These are phyloP conservation scores for Brassica rapa DNA, from an alignment of 345 rosid genomes.

Conservation along the genomic window DNA sequence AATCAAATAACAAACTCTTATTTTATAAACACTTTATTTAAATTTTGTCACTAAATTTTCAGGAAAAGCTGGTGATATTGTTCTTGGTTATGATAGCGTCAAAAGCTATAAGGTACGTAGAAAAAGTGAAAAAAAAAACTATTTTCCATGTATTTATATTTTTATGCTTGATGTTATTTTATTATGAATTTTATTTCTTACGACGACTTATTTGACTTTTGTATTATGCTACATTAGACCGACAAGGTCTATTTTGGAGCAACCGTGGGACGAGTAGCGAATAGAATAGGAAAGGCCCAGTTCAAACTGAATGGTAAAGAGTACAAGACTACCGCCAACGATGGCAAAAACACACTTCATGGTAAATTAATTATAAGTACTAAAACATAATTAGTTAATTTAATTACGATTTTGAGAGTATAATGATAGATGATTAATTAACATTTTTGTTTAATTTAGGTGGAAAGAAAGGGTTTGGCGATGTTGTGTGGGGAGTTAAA, in stretches of 20 bases:
- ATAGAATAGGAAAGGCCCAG: constrained; percentile 70
- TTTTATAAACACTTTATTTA: neutral
- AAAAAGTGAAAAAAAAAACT: neutral
- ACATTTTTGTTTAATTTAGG: constrained; percentile 37
- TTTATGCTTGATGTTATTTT: neutral
- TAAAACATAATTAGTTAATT: constrained; percentile 3
- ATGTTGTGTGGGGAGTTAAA: constrained; percentile 69
- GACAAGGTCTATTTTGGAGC: constrained; percentile 67
- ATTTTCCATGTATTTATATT: neutral
- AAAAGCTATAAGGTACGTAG: constrained; percentile 58
- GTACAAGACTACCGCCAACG: constrained; percentile 70
- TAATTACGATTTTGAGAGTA: neutral
- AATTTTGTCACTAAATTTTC: constrained; percentile 23
- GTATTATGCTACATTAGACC: constrained; percentile 41
- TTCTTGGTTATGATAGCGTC: constrained; percentile 73
- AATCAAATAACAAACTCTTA: neutral
- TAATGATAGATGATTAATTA: neutral
- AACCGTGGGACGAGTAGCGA: constrained; percentile 82
- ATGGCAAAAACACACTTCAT: constrained; percentile 81
- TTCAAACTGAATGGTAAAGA: constrained; percentile 64
- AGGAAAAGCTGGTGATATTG: constrained; percentile 75
- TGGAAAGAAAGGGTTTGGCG: constrained; percentile 76
- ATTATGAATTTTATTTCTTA: neutral
- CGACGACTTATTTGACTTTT: neutral
- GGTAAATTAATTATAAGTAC: constrained; percentile 46